Base-by-base conservation (phyloP, 768 basidiomycete genomes). In the Albatrellus ellisii region DNA sequence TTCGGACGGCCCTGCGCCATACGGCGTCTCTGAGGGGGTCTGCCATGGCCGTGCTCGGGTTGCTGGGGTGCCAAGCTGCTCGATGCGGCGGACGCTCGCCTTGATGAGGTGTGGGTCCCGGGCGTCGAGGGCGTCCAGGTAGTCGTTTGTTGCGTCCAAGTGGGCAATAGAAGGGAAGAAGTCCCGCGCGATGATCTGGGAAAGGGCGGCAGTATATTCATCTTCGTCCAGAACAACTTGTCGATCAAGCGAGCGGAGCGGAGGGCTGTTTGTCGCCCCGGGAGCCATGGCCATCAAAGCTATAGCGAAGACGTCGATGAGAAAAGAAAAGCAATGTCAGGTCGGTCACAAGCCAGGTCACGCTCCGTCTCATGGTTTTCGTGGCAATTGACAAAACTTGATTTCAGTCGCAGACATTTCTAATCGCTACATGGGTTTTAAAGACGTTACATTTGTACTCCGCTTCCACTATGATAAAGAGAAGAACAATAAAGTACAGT, bases 121-220 rank as follows among this genome's bases (percentile, higher is more conserved):
- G n/a, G 77, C 67, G 33, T 72, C 70, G 29, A 89, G 62, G 3
- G 89, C 89, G 46, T 83, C 78, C 18, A 94, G 73, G 61, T 91
- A 90, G 44, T 68, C 71, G 57, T 92, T 89, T 25, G 87, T 85
- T 15, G 88, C 85, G 52, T 92, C 86, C 21, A 94, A 71, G 52
- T 88, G 86, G 14, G 81, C 76, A 8, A 98, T 73, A 10, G 88
- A 88, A 0, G 95, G 95, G 55, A 98, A 99, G 71, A 99, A 99
- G 63, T 98, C 94, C 37, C 95, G 80, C 28, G 87, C 84, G 54
- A 98, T 98, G 54, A 98, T 97, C 36, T 78, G 73, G 9, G 87
- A 88, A 17, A 99, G 69, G 1, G 84, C 85, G 35, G 75, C 77
- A 2, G 89, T 91, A 59, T 98, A 98, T 56, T 91, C 89, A 48